Evolutionary conservation across 1,284 basidiomycete genomes (phyloP), one percentile per base, ranked within the genome.

Genomic region (Salmacisia buchloeana): DNA sequence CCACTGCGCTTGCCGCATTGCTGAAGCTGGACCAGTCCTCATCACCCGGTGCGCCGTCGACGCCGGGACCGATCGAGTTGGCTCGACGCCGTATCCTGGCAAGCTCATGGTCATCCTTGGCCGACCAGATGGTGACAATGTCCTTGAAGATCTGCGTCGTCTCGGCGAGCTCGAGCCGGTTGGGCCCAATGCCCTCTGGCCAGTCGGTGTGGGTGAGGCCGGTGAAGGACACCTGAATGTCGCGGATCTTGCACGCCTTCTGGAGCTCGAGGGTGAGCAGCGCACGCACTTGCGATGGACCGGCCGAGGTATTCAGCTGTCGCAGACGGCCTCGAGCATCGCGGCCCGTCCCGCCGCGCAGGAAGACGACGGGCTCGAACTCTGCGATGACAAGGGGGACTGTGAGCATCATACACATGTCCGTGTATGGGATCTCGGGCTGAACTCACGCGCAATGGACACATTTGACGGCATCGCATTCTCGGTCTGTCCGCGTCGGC

Each of bases 171-270:
- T 96, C 92, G 60, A 89, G 82, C 21, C 89, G 85, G 38, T 89
- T 84, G 33, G 89, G 86, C 62, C 91, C 92, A 66, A 90, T 85
- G 38, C 91, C 92, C 85, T 97, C 92, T 3, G 90, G 88, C 89
- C 92, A 96, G 68, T 86, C 85, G 15, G 85, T 85, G 61, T 82
- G 76, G 3, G 82, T 78, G 68, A 85, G 89, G 5, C 91, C 94
- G 59, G 87, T 83, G 23, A 97, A 83, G 70, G 87, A 86, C 52
- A 96, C 83, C 61, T 87, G 85, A 63, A 98, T 94, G 72, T 88
- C 90, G 38, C 89, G 88, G 73, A 98, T 88, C 78, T 89, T 87
- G 41, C 88, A 92, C 0, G 93, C 87, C 77, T 94, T 94, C 56
- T 83, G 83, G 33, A 97, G 83, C 12, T 86, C 86, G 49, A 98